Conservation (phyloP, 768 basidiomycete genomes). For the Crassisporium funariophilum region DNA sequence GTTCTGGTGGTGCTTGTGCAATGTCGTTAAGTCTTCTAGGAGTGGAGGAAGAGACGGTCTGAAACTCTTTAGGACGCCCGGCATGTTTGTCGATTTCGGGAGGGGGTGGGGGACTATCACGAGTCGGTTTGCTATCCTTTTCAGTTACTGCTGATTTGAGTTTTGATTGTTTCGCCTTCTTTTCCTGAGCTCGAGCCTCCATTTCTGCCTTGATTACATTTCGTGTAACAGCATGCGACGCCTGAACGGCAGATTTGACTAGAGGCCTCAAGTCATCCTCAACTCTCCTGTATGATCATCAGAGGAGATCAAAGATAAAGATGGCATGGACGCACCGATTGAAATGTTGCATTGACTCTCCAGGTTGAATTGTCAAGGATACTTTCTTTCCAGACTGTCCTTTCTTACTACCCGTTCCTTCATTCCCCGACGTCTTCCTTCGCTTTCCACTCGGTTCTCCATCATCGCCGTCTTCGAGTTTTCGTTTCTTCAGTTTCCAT, state of each 20-base stretch:
- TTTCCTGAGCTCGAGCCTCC: conserved; percentile 27
- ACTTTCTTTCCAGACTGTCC: conserved; percentile 26
- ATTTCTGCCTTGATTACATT: conserved; percentile 42
- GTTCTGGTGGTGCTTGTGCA: conserved; percentile 64
- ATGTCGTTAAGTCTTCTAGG: conserved; percentile 74
- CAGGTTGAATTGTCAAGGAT: conserved; percentile 53
- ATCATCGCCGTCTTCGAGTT: conserved; percentile 28
- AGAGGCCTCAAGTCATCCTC: conserved; percentile 70
- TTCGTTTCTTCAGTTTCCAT: conserved; percentile 52
- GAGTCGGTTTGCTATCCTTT: conserved; percentile 9
- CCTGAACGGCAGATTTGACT: conserved; percentile 60
- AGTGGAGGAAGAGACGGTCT: conserved; percentile 47
- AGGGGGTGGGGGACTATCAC: conserved; percentile 10
- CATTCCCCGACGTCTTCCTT: conserved; percentile 28
- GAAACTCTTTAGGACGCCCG: conserved; percentile 49
- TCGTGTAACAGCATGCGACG: conserved; percentile 54
- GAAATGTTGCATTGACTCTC: conserved; percentile 77
- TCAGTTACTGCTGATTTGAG: conserved; percentile 16
- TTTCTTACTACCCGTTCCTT: conserved; percentile 17
- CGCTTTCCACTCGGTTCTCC: conserved; percentile 29
- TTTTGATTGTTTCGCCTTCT: conserved; percentile 25
- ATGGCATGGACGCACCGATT: conserved; percentile 53
- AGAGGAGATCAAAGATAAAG: neutral
- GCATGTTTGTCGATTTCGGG: conserved; percentile 27
- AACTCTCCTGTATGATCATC: conserved; percentile 53